These are phyloP conservation scores for Neonectria coccinea DNA, from an alignment of 2,329 filamentous ascomycete genomes.

Conservation along the genomic window DNA sequence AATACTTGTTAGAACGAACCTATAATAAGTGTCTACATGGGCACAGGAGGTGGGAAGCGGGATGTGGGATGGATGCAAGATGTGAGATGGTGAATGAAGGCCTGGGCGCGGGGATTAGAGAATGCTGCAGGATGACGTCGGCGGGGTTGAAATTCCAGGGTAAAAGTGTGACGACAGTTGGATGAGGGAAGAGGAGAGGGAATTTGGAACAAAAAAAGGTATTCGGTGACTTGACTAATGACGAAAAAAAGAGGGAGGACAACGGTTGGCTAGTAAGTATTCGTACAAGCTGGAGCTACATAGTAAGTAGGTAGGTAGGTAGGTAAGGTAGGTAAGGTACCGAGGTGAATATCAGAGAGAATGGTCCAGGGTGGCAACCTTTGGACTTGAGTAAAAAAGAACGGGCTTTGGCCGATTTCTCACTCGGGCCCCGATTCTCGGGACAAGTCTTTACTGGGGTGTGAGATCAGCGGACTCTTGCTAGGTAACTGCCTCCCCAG, in stretches of 20 bases:
- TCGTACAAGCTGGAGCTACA: too few species aligned
- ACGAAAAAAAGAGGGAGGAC: background rate
- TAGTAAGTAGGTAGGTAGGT: too few species aligned
- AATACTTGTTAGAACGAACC: background rate
- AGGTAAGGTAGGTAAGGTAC: too few species aligned
- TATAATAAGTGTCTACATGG: constrained; percentile 1
- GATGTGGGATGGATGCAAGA: background rate
- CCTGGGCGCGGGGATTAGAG: background rate
- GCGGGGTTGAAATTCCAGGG: constrained; percentile 13
- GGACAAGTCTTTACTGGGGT: constrained; percentile 19
- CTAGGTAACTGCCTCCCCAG: background rate
- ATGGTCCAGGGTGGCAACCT: too few species aligned
- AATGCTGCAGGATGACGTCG: constrained; percentile 31
- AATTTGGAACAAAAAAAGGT: background rate
- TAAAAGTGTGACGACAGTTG: background rate
- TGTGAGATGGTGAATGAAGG: background rate
- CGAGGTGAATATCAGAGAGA: too few species aligned
- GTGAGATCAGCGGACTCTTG: background rate
- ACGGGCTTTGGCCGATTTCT: constrained; percentile 13
- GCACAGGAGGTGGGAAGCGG: background rate
- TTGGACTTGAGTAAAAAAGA: background rate
- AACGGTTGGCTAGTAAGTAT: background rate
- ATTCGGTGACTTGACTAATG: background rate
- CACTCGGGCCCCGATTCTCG: constrained; percentile 22
- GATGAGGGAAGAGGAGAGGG: background rate